These are phyloP conservation scores for Talaromyces adpressus DNA, from an alignment of 495 filamentous ascomycete species.

Conservation along the genomic window DNA sequence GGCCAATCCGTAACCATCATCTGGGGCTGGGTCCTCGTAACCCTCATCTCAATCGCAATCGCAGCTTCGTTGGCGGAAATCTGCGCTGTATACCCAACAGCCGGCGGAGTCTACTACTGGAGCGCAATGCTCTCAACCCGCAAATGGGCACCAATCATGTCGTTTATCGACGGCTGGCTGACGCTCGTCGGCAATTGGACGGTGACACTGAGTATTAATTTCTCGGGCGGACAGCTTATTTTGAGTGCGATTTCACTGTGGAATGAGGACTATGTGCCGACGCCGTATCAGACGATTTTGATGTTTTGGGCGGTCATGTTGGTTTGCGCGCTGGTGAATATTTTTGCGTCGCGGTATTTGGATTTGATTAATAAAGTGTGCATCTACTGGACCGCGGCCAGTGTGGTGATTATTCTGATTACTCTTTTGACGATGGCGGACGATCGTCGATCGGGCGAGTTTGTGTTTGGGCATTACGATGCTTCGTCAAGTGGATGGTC, in stretches of 20 bases:
- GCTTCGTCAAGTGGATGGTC: constrained; percentile 49
- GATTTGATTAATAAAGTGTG: constrained; percentile 63
- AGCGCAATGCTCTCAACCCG: constrained; percentile 54
- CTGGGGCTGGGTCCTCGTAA: constrained; percentile 65
- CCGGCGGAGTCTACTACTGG: constrained; percentile 69
- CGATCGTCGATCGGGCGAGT: constrained; percentile 40
- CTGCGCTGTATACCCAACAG: constrained; percentile 64
- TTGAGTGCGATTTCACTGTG: constrained; percentile 55
- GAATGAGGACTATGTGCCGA: constrained; percentile 55
- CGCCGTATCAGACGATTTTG: constrained; percentile 54
- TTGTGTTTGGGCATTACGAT: constrained; percentile 59
- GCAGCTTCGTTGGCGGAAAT: constrained; percentile 73
- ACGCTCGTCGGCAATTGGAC: constrained; percentile 67
- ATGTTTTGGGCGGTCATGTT: constrained; percentile 61
- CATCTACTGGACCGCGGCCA: constrained; percentile 58
- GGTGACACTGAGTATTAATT: constrained; percentile 41
- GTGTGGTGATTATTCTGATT: constrained; percentile 54
- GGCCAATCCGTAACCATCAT: constrained; percentile 60
- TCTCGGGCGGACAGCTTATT: constrained; percentile 52
- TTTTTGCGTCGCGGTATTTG: constrained; percentile 49
- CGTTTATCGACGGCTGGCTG: constrained; percentile 70
- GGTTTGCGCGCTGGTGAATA: constrained; percentile 49
- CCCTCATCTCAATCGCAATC: constrained; percentile 62
- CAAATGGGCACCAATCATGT: constrained; percentile 55
- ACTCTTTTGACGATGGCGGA: constrained; percentile 53